Base-by-base conservation (phyloP, 2,329 filamentous ascomycete species). In the Trematosphaeria pertusa region DNA sequence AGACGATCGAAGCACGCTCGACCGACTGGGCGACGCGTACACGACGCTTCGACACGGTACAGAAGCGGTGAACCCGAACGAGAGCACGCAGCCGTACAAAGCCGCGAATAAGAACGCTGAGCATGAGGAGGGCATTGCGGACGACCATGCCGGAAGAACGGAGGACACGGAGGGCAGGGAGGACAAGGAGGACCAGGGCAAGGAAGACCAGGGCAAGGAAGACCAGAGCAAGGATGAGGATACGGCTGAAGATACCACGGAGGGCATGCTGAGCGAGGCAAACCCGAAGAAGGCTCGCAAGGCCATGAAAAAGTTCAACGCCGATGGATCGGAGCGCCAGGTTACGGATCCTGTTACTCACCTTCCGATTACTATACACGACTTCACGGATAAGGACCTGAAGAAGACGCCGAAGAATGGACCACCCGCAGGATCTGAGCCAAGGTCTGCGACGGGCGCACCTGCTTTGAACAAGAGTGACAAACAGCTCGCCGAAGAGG, bases 301-400 rank as follows among this genome's bases (percentile, higher is more conserved):
- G 62, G 56, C 65, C 10, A 75, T 80, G 73, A 78, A 80, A 61
- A 75, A 79, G 47, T 71, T 70, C 48, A 73, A 67, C 35, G 71
- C 75, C 21, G 75, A 79, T 46, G 71, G 75, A 21, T 75, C 77
- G 19, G 77, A 79, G 47, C 74, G 80, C 48, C 78, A 87, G 62
- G 87, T 89, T 36, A 89, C 86, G 1, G 87, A 90, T 60, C 87
- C 87, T 0, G 79, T 89, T 30, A 90, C 87, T 1, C 87, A 89
- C 69, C 75, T 89, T 2, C 86, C 86, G 1, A 79, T 89, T 37
- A 75, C 73, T 26, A 86, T 89, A 26, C 84, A 87, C 61, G 87
- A 89, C 62, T 85, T 85, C 58, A 88, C 86, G 0, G 76, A 80
- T 20, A 80, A 83, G 30, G 84, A 87, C 41, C 73, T 89, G 22